Conservation (phyloP, 306 rosid species). For the Cercis canadensis region DNA sequence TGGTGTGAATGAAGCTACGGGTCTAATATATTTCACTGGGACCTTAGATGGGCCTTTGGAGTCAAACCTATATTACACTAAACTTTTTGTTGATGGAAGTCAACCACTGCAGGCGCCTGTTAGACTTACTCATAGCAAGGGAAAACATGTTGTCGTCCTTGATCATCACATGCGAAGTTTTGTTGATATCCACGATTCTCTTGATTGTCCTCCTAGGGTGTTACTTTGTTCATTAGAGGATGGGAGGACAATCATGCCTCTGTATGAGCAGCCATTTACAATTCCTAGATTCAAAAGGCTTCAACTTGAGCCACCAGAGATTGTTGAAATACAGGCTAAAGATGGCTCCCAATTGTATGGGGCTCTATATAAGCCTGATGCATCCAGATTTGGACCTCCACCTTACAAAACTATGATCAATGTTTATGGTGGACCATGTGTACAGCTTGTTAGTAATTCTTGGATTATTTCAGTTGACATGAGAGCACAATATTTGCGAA, state of each 20-base stretch:
- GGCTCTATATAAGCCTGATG: constrained; percentile 82
- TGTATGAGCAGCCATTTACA: constrained; percentile 66
- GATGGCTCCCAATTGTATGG: constrained; percentile 79
- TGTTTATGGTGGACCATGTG: constrained; percentile 93
- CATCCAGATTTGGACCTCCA: constrained; percentile 83
- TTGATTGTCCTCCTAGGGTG: constrained; percentile 79
- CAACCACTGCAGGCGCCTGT: constrained; percentile 66
- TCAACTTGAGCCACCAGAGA: constrained; percentile 85
- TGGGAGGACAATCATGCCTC: constrained; percentile 72
- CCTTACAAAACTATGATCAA: constrained; percentile 91
- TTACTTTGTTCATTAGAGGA: constrained; percentile 81
- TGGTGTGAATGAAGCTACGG: constrained; percentile 84
- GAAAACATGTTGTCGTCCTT: constrained; percentile 82
- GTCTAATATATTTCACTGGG: constrained; percentile 86
- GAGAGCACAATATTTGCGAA: constrained; percentile 88
- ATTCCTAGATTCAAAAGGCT: constrained; percentile 69
- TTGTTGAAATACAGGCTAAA: constrained; percentile 60
- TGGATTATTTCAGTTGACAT: constrained; percentile 88
- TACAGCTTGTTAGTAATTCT: constrained; percentile 82
- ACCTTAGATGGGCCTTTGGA: constrained; percentile 89
- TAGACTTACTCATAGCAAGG: constrained; percentile 78
- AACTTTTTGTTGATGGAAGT: constrained; percentile 63
- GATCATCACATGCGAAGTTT: constrained; percentile 84
- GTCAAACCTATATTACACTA: constrained; percentile 74
- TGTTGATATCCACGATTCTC: constrained; percentile 82